Evolutionary conservation across 2,329 filamentous ascomycete genomes (phyloP).

Genomic region (Herpotrichia juniperi): DNA sequence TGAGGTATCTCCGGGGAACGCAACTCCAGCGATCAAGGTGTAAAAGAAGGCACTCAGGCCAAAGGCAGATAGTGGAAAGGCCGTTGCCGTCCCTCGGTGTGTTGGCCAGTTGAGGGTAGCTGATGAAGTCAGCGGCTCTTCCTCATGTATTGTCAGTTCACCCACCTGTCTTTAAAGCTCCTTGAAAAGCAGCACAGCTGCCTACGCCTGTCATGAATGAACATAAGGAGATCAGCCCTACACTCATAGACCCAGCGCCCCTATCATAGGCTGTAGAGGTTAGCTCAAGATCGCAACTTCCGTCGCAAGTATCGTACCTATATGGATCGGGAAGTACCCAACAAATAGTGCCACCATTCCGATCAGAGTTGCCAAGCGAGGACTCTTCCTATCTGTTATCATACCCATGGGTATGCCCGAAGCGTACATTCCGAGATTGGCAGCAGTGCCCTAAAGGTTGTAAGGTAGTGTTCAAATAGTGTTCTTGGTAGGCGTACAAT

Average conservation of each 20-base stretch:
- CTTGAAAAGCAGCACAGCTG: conserved; percentile 88
- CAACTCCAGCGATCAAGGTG: conserved; percentile 75
- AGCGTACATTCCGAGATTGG: conserved; percentile 93
- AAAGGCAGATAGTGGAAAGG: conserved; percentile 90
- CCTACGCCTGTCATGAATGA: conserved; percentile 86
- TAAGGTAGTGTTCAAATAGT: conserved; percentile 29
- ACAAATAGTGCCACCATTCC: conserved; percentile 74
- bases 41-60: conserved; percentile 97
- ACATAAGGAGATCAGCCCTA: conserved; percentile 75
- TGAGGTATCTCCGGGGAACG: conserved; percentile 84
- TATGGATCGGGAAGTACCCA: conserved; percentile 86
- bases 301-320: conserved; percentile 44
- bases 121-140: conserved; percentile 42
- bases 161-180: conserved; percentile 76
- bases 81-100: conserved; percentile 90
- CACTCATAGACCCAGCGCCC: conserved; percentile 63
- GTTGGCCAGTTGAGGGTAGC: conserved; percentile 91
- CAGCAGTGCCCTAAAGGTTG: conserved; percentile 61
- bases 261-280: conserved; percentile 69
- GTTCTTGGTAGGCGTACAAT: conserved; percentile 64
- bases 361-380: conserved; percentile 76
- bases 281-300: conserved; percentile 20
- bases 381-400: conserved; percentile 82
- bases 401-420: conserved; percentile 88
- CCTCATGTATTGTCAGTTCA: not conserved